Evolutionary conservation across 2,329 filamentous ascomycete genomes (phyloP), one percentile per base, ranked within the genome.

Genomic region (Onygenales sp.): DNA sequence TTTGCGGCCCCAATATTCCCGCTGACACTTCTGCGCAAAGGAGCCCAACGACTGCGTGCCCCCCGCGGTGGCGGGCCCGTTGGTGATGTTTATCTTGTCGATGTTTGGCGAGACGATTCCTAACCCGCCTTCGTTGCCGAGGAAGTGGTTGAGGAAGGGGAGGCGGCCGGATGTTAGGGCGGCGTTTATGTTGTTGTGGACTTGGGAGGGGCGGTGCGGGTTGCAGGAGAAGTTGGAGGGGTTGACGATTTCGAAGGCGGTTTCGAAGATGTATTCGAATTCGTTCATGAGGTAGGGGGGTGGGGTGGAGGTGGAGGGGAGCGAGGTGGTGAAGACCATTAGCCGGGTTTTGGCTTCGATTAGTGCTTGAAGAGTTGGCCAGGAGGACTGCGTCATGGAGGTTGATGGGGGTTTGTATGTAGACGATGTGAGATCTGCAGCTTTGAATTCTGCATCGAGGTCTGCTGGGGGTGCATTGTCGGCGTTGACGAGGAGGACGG

Each of bases 131-230:
- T 65, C 69, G 54, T 76, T 72, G 72, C 91, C 84, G 51, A 86
- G 78, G 74, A 93, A 92, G 72, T 93, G 88, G 75, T 93, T 93
- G 73, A 88, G 78, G 8, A 93, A 74, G 31, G 87, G 82, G 66
- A 93, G 77, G 61, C 82, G 78, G 60, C 80, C 79, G 1, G 76
- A 75, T 0, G 73, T 64, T 31, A 86, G 64, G 1, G 85, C 86
- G 1, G 66, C 57, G 4, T 66, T 56, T 1, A 74, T 62, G 13
- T 77, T 63, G 48, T 77, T 77, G 21, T 69, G 66, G 36, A 83
- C 70, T 5, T 69, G 67, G 0, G 76, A 69, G 0, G 88, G 88
- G 0, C 88, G 82, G 63, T 86, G 75, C 3, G 88, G 76, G 0
- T 76, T 78, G 75, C 88, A 93, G 67, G 83, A 84, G 75, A 90